phyloP scores from a whole-genome alignment of 176 grass and related monocot genomes.

The Secale cereale region DNA sequence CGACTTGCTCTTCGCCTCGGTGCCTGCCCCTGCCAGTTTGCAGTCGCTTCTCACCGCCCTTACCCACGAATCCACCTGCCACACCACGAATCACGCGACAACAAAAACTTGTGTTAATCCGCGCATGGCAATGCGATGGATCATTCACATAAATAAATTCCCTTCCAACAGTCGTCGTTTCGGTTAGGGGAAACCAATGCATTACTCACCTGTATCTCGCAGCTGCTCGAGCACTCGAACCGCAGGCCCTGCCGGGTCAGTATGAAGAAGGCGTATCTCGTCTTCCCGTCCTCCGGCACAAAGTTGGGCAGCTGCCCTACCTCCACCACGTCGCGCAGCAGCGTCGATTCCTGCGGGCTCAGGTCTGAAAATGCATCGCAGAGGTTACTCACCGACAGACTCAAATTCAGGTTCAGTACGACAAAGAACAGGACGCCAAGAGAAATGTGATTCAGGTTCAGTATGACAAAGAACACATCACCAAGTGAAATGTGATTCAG shows the following conservation, averaged over 20 bases:
- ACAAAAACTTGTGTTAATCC: too few relatives aligned
- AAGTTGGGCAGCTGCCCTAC: constrained; percentile 58
- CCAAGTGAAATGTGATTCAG: not conserved
- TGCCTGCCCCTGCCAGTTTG: not conserved
- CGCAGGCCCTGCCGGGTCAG: constrained; percentile 67
- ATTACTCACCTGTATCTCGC: constrained; percentile 67
- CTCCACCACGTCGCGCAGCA: constrained; percentile 63
- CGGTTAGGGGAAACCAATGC: too few relatives aligned
- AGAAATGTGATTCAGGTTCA: not conserved
- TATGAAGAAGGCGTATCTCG: constrained; percentile 70
- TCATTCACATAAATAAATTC: not conserved
- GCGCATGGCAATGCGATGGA: not conserved
- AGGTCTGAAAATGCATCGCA: constrained; percentile 45
- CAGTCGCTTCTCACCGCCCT: constrained; percentile 46
- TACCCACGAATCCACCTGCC: constrained; percentile 85
- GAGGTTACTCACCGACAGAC: not conserved
- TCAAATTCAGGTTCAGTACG: not conserved
- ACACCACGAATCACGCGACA: not conserved
- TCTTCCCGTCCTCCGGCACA: constrained; percentile 60
- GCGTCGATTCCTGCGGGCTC: constrained; percentile 78
- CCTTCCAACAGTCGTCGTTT: not conserved
- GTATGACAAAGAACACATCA: not conserved
- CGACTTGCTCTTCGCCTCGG: not conserved
- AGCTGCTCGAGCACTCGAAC: constrained; percentile 82
- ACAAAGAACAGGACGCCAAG: not conserved